Percentiles rank a stretch among this genome's conserved stretches.
Conservation (phyloP, 192 early-diverging fungal genomes). For the Funneliformis mosseae region DNA sequence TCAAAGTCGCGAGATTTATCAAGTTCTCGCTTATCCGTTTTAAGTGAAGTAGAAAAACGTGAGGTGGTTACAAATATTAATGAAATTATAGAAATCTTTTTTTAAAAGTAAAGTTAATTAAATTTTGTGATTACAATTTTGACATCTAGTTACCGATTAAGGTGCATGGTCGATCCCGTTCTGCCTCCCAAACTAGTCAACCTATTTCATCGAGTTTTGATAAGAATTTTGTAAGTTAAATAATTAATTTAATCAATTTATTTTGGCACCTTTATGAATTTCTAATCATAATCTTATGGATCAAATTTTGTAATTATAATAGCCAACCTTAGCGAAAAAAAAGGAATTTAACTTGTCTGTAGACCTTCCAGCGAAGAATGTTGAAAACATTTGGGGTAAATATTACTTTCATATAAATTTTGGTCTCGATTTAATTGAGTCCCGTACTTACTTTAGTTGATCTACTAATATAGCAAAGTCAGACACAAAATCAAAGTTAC, state of each 20-base stretch:
- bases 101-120: no score
- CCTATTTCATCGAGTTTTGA: conserved; percentile 17
- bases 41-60: not conserved
- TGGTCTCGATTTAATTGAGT: no score
- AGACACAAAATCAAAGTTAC: conserved; percentile 20
- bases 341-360: conserved; percentile 8
- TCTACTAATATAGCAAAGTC: conserved; percentile 5
- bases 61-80: conserved; percentile 18
- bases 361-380: conserved; percentile 19
- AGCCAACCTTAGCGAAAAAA: conserved; percentile 27
- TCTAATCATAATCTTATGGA: not conserved
- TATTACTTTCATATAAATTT: not conserved
- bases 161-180: conserved; percentile 19
- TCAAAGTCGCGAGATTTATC: conserved; percentile 9
- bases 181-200: not conserved
- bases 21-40: not conserved
- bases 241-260: not conserved
- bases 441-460: not conserved
- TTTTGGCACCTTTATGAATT: not conserved
- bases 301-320: not conserved
- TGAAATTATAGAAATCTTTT: not conserved
- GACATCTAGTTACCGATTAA: not conserved
- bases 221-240: conserved; percentile 25
- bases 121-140: not conserved
- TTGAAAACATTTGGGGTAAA: conserved; percentile 25